Base-by-base conservation (phyloP, 2,329 filamentous ascomycete species). In the Aspergillus jensenii region DNA sequence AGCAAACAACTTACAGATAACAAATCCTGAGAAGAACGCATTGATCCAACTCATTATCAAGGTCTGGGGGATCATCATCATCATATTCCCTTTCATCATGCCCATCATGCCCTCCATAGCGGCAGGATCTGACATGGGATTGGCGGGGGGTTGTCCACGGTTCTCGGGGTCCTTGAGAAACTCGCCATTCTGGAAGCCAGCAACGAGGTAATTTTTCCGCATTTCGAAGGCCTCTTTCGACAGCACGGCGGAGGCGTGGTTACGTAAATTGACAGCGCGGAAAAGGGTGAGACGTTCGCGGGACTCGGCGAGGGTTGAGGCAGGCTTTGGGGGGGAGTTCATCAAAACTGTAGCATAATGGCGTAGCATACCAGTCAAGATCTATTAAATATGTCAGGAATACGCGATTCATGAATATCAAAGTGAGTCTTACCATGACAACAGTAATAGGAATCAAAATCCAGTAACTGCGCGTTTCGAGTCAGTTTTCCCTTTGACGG, bases 51-150 rank as follows among this genome's bases (percentile, higher is more conserved):
- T 95, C 95, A 99, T 99, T 67, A 99, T 99, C 73, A 99, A 79
- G 6, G 93, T 98, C 77, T 99, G 96, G 49, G 95, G 95, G 58
- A 99, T 91, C 81, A 99, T 98, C 95, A 98, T 99, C 64, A 95
- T 93, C 90, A 99, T 96, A 74, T 99, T 96, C 58, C 93, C 93
- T 85, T 99, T 99, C 91, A 99, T 96, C 91, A 96, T 96, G 66
- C 95, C 93, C 95, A 99, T 99, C 95, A 99, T 99, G 66, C 93
- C 93, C 73, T 99, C 96, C 95, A 99, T 99, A 58, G 91, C 91
- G 48, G 89, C 89, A 21, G 96, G 96, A 74, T 99, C 95, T 11
- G 89, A 90, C 86, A 99, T 92, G 4, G 95, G 95, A 77, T 98
- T 99, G 39, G 91, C 87, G 19, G 92, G 89, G 3, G 92, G 89